Conservation (phyloP, 129 eudicot genomes). For the Cynara cardunculus region DNA sequence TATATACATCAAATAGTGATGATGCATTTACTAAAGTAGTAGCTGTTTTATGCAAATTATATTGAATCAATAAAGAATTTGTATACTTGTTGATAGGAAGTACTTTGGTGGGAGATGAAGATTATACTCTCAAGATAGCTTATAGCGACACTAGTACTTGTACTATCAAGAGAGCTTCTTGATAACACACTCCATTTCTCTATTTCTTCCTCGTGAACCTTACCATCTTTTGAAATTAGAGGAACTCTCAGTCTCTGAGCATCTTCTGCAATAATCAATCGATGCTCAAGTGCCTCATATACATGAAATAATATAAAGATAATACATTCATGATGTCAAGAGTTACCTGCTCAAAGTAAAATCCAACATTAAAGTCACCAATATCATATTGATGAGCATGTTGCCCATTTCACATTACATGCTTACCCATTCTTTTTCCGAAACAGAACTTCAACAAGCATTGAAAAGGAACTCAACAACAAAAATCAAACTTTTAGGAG, state of each 20-base stretch:
- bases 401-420: neutral
- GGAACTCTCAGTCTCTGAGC: conserved; percentile 93
- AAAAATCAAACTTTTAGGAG: neutral
- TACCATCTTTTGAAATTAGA: conserved; percentile 86
- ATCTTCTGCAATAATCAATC: conserved; percentile 94
- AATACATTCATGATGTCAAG: neutral
- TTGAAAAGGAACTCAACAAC: neutral
- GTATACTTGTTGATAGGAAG: no score
- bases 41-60: no score
- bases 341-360: neutral
- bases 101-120: no score
- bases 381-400: neutral
- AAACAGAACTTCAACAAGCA: no score
- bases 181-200: conserved; percentile 91
- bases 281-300: conserved; percentile 92
- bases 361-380: neutral
- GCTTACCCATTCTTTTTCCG: no score
- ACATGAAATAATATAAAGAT: conserved; percentile 35
- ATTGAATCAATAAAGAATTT: no score
- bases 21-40: no score
- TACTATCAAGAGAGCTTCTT: conserved; percentile 90
- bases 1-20: no score
- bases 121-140: no score
- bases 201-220: conserved; percentile 89
- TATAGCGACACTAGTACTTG: conserved; percentile 68